Conservation (phyloP, 441 rosid genomes). For the Gossypium davidsonii region DNA sequence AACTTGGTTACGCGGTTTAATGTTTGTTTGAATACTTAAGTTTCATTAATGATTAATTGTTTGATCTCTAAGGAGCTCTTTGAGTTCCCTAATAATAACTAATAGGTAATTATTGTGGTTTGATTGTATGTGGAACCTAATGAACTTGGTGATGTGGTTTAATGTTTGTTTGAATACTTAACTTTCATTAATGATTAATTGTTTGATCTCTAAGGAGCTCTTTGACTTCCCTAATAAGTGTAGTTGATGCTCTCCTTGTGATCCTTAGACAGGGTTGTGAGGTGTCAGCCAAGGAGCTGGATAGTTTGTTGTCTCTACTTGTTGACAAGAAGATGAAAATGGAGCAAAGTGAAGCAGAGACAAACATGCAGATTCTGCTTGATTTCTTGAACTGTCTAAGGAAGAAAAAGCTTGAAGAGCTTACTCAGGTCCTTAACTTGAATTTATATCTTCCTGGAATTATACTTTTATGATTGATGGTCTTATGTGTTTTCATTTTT, state of each 20-base stretch:
- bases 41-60: not conserved
- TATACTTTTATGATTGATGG: not conserved
- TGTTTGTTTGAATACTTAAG: not conserved
- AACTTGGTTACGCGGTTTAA: not conserved
- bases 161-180: not conserved
- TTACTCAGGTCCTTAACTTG: constrained; percentile 30
- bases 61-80: not conserved
- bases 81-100: not conserved
- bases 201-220: not conserved
- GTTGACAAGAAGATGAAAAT: constrained; percentile 37
- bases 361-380: constrained; percentile 38
- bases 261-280: constrained; percentile 41
- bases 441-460: not conserved
- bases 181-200: not conserved
- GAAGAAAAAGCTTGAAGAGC: constrained; percentile 39
- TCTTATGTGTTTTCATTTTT: constrained; percentile 2
- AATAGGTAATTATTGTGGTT: not conserved
- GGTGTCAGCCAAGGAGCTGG: constrained; percentile 43
- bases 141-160: not conserved
- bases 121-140: not conserved
- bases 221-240: not conserved
- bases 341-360: constrained; percentile 43
- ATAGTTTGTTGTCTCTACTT: constrained; percentile 29
- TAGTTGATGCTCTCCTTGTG: constrained; percentile 12
- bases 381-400: constrained; percentile 38